These are phyloP conservation scores for Chloranthus sessilifolius DNA, from an alignment of 164 flowering plant species.

Conservation along the genomic window DNA sequence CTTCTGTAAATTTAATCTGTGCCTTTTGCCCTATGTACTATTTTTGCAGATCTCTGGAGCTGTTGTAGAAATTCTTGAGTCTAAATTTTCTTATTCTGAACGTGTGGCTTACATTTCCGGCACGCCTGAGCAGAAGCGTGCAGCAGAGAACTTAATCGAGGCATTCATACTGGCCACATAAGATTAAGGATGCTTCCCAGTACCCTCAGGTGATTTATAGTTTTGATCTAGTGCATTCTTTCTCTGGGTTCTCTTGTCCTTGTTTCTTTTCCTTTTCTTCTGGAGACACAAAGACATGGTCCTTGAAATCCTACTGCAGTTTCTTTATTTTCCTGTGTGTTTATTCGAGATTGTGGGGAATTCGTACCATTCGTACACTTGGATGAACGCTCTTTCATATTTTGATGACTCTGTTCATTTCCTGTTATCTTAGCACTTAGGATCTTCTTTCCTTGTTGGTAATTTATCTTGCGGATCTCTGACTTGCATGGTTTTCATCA, in stretches of 20 bases:
- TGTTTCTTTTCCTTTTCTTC: slow-evolving; percentile 28
- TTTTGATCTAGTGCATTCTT: slow-evolving; percentile 15
- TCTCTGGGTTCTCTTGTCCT: slow-evolving; percentile 16
- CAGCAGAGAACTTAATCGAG: slow-evolving; percentile 88
- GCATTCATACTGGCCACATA: slow-evolving; percentile 89
- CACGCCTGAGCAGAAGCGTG: slow-evolving; percentile 76
- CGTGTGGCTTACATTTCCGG: slow-evolving; percentile 83
- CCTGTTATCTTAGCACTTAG: neutral
- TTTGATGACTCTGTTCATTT: neutral
- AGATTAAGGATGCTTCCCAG: slow-evolving; percentile 8
- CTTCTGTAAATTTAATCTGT: too few species aligned
- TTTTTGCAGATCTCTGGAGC: slow-evolving; percentile 89
- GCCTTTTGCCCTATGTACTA: neutral
- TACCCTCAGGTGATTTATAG: slow-evolving; percentile 24
- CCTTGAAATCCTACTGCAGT: slow-evolving; percentile 22
- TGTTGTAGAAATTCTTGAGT: slow-evolving; percentile 65
- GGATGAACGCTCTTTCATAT: too few species aligned
- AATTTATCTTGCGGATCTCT: neutral
- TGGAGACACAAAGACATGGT: slow-evolving; percentile 17
- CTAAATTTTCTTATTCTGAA: slow-evolving; percentile 71
- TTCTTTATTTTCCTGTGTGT: slow-evolving; percentile 16
- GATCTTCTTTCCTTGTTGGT: slow-evolving; percentile 6
- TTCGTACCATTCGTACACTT: neutral
- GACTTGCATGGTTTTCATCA: neutral
- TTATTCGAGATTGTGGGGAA: slow-evolving; percentile 13